These are phyloP conservation scores for Penicillium bialowiezense DNA, from an alignment of 495 filamentous ascomycete genomes.

Conservation along the genomic window DNA sequence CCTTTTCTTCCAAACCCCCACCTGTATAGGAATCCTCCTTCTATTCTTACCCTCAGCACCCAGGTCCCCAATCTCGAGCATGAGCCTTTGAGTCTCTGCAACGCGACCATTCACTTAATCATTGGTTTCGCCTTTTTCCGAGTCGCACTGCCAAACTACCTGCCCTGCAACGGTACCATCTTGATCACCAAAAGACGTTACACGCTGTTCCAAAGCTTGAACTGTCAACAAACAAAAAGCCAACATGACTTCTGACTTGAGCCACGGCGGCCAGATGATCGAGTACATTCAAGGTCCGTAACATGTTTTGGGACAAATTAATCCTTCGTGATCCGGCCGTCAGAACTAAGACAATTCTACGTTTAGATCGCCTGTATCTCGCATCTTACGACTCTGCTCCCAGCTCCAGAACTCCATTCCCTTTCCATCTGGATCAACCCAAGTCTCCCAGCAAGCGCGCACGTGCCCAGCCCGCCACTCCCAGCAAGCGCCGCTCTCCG, in stretches of 20 bases:
- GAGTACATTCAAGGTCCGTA: slow-evolving; percentile 73
- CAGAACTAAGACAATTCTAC: slow-evolving; percentile 13
- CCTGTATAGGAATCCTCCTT: slow-evolving; percentile 12
- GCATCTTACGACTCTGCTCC: slow-evolving; percentile 86
- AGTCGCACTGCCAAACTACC: slow-evolving; percentile 1
- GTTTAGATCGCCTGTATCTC: slow-evolving; percentile 86
- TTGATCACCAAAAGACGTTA: background rate
- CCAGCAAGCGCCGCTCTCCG: slow-evolving; percentile 57
- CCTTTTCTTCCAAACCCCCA: slow-evolving; percentile 18
- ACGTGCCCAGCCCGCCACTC: slow-evolving; percentile 57
- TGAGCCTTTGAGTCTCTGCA: slow-evolving; percentile 18
- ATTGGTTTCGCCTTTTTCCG: slow-evolving; percentile 8
- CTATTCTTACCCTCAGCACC: slow-evolving; percentile 9
- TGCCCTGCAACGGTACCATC: background rate
- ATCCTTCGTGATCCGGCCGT: background rate
- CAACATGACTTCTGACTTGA: slow-evolving; percentile 37
- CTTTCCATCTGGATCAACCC: slow-evolving; percentile 63
- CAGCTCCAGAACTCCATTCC: slow-evolving; percentile 77
- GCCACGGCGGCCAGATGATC: slow-evolving; percentile 67
- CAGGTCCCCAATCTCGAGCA: slow-evolving; percentile 18
- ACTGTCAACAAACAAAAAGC: slow-evolving; percentile 9
- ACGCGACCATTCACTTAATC: slow-evolving; percentile 3
- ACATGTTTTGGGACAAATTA: slow-evolving; percentile 1
- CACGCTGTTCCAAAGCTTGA: slow-evolving; percentile 8
- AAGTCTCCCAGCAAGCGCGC: slow-evolving; percentile 74